Percentiles rank a stretch among this genome's conserved stretches.
Evolutionary conservation across 495 filamentous ascomycete species (phyloP).

Genomic region (Hypoxylon intermedium): DNA sequence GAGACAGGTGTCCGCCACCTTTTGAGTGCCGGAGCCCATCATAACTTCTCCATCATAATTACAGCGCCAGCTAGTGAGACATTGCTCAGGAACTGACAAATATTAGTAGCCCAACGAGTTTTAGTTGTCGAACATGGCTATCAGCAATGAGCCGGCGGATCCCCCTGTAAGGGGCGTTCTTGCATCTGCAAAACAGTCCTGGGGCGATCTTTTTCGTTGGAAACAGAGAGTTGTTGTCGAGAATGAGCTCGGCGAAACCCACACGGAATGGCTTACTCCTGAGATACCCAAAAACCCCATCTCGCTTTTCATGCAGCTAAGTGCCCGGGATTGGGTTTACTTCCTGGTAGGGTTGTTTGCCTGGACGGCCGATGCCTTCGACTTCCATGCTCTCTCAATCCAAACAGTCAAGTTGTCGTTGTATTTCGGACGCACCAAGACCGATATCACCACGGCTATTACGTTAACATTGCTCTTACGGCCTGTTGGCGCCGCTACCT

Average conservation of each 20-base stretch:
- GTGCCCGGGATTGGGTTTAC: conserved; percentile 64
- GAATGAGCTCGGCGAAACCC: conserved; percentile 62
- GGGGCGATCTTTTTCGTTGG: conserved; percentile 69
- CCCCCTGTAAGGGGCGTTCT: conserved; percentile 65
- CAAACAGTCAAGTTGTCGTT: conserved; percentile 71
- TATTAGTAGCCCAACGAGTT: background rate
- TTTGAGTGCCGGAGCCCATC: background rate
- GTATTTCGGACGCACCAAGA: conserved; percentile 69
- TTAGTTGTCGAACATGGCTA: conserved; percentile 19
- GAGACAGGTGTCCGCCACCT: background rate
- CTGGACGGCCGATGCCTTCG: conserved; percentile 76
- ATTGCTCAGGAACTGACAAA: background rate
- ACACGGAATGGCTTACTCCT: conserved; percentile 67
- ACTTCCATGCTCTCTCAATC: conserved; percentile 78
- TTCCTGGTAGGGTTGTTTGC: conserved; percentile 68
- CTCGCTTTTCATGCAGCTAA: conserved; percentile 63
- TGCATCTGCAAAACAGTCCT: conserved; percentile 65
- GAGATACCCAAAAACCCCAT: conserved; percentile 67
- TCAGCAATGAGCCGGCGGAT: conserved; percentile 59
- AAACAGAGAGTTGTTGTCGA: conserved; percentile 69
- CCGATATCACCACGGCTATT: conserved; percentile 74
- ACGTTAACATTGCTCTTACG: conserved; percentile 75
- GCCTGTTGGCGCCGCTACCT: conserved; percentile 72
- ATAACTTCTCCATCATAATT: background rate
- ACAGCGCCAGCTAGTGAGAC: background rate